Evolutionary conservation across 192 early-diverging fungal species (phyloP).

Genomic region (Backusella circina): DNA sequence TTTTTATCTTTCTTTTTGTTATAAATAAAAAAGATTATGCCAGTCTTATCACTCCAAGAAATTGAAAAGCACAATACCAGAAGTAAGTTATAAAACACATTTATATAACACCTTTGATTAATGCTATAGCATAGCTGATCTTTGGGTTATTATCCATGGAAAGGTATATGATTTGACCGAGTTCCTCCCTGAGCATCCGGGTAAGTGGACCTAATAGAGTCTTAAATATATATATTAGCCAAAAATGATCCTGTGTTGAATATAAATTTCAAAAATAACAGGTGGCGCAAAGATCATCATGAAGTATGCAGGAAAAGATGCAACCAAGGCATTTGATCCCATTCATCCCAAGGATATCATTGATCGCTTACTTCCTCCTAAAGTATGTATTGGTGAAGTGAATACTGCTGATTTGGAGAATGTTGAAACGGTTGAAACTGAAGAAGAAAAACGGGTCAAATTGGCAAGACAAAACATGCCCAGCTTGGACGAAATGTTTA

Average conservation of each 20-base stretch:
- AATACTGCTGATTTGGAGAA: conserved; percentile 35
- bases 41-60: conserved; percentile 19
- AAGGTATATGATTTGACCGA: conserved; percentile 64
- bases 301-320: conserved; percentile 65
- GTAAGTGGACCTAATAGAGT: too few species aligned
- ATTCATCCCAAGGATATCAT: conserved; percentile 70
- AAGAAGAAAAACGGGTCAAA: conserved; percentile 33
- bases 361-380: conserved; percentile 41
- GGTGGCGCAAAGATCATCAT: conserved; percentile 52
- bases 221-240: too few species aligned
- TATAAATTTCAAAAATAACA: neutral
- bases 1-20: neutral
- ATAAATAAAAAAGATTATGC: neutral
- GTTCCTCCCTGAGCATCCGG: conserved; percentile 58
- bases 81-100: conserved; percentile 4
- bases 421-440: conserved; percentile 24
- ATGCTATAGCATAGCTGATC: conserved; percentile 20
- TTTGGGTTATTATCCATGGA: conserved; percentile 62
- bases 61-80: conserved; percentile 32
- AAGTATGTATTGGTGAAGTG: conserved; percentile 51
- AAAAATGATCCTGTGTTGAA: too few species aligned
- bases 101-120: neutral
- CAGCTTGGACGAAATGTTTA: conserved; percentile 54
- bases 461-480: conserved; percentile 45
- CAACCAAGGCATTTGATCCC: conserved; percentile 56